These are phyloP conservation scores for Podaxis pistillaris DNA, from an alignment of 768 basidiomycete species.

Conservation along the genomic window DNA sequence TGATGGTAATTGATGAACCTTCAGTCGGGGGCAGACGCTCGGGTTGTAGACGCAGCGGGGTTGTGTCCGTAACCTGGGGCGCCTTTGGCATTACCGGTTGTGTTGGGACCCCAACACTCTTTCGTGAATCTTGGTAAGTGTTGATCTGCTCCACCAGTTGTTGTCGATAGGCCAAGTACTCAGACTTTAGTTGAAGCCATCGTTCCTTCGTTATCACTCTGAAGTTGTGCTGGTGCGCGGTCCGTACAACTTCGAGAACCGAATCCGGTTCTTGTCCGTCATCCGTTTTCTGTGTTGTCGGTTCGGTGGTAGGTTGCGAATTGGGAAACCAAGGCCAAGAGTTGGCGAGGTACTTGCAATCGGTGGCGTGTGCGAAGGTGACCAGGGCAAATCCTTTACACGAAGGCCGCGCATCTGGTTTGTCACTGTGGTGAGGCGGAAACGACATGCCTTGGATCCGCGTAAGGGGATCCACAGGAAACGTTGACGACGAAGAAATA, in stretches of 20 bases:
- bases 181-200: slow-evolving; percentile 66
- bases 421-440: slow-evolving; percentile 65
- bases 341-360: slow-evolving; percentile 40
- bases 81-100: too few relatives aligned
- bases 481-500: not conserved
- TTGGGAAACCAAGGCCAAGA: slow-evolving; percentile 59
- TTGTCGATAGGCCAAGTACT: slow-evolving; percentile 67
- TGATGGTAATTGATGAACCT: slow-evolving; percentile 12
- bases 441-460: slow-evolving; percentile 54
- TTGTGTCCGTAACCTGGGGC: not conserved
- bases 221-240: slow-evolving; percentile 60
- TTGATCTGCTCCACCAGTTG: slow-evolving; percentile 49
- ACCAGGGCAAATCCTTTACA: slow-evolving; percentile 80
- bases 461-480: slow-evolving; percentile 2
- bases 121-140: slow-evolving; percentile 27
- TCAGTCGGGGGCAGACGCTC: not conserved
- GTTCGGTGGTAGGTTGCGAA: slow-evolving; percentile 17
- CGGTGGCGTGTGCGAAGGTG: slow-evolving; percentile 41
- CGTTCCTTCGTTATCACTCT: slow-evolving; percentile 51
- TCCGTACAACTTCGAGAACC: slow-evolving; percentile 19
- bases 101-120: not conserved
- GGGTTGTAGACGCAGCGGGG: not conserved
- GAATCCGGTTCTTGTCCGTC: not conserved
- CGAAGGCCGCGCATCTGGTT: slow-evolving; percentile 48
- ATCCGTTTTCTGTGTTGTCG: not conserved